These are phyloP conservation scores for Micractinium conductrix DNA, from an alignment of 139 green algal species.

Conservation along the genomic window DNA sequence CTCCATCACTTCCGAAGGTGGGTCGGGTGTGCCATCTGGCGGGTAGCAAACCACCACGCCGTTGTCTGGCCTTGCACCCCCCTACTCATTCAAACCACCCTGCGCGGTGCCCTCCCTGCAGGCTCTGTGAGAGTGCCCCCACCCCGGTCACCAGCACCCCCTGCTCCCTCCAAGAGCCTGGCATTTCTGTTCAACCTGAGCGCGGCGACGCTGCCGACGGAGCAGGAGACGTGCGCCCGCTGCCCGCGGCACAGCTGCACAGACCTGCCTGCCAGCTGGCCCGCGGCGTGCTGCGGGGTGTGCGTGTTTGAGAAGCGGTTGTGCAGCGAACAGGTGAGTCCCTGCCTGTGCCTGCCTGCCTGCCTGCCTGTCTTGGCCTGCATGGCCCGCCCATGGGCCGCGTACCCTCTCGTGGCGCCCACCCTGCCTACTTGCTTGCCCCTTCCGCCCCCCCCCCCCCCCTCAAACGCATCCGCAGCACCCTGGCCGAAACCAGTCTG, in stretches of 20 bases:
- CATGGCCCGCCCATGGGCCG: too few relatives aligned
- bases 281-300: conserved; percentile 22
- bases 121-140: not conserved
- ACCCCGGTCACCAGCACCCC: not conserved
- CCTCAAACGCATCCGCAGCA: not conserved
- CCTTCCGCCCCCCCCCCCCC: not conserved
- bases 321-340: not conserved
- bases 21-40: too few relatives aligned
- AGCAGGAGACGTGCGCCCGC: conserved; percentile 3
- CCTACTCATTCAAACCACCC: not conserved
- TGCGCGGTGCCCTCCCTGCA: not conserved
- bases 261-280: not conserved
- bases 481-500: too few relatives aligned
- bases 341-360: not conserved
- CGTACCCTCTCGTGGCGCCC: too few relatives aligned
- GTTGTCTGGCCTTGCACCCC: not conserved
- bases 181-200: conserved; percentile 18
- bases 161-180: not conserved
- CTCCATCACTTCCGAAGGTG: not conserved
- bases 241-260: not conserved
- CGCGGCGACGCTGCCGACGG: not conserved
- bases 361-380: too few relatives aligned
- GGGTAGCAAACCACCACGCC: not conserved
- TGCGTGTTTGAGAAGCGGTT: conserved; percentile 20
- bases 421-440: not conserved